Evolutionary conservation across 2,329 filamentous ascomycete genomes (phyloP).

Genomic region (Tolypocladium tropicale): DNA sequence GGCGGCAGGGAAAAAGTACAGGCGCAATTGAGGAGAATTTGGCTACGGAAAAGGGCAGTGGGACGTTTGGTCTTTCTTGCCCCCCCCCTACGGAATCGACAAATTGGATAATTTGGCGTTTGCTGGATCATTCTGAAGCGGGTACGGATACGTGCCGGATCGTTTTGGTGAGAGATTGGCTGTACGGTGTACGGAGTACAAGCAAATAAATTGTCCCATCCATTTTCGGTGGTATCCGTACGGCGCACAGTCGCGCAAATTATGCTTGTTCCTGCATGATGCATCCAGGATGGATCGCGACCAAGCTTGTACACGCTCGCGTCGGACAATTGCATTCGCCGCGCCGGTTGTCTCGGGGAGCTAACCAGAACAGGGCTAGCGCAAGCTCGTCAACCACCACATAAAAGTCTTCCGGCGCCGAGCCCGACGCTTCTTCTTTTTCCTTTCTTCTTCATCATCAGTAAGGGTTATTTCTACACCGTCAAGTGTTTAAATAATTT

Average conservation of each 20-base stretch:
- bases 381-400: not conserved
- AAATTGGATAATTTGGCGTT: not conserved
- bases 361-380: not conserved
- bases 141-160: not conserved
- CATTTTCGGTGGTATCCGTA: not conserved
- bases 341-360: not conserved
- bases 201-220: not conserved
- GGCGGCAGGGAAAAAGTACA: not conserved
- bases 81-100: too few relatives aligned
- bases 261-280: not conserved
- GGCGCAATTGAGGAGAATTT: not conserved
- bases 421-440: conserved; percentile 9
- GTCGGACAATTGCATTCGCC: conserved; percentile 1
- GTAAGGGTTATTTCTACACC: conserved; percentile 37
- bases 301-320: not conserved
- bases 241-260: not conserved
- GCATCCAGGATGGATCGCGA: not conserved
- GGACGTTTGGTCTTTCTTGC: not conserved
- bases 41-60: not conserved
- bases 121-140: not conserved
- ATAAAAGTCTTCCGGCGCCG: conserved; percentile 7
- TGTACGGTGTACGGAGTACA: not conserved
- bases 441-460: conserved; percentile 31
- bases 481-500: conserved; percentile 38
- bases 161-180: not conserved